Conservation (phyloP, 192 early-diverging fungal genomes). For the Dimargaris xerosporica region DNA sequence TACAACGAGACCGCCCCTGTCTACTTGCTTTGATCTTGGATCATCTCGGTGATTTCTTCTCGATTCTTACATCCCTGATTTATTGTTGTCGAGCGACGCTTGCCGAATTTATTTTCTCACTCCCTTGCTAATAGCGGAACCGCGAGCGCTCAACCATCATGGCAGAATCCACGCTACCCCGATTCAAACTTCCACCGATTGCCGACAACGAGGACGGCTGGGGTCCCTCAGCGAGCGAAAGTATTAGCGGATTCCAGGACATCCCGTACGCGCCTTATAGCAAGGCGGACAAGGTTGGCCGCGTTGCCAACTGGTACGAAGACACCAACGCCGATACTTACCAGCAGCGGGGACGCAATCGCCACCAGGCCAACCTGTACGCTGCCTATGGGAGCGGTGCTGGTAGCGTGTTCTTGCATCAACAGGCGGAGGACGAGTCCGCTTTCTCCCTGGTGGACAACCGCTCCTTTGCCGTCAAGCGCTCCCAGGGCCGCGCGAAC, state of each 20-base stretch:
- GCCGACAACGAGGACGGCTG: constrained; percentile 74
- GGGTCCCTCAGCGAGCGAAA: constrained; percentile 59
- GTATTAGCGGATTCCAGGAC: constrained; percentile 47
- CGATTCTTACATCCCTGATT: no score
- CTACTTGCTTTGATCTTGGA: no score
- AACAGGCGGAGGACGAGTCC: constrained; percentile 79
- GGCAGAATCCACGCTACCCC: constrained; percentile 10
- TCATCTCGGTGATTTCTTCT: no score
- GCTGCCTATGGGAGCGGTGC: constrained; percentile 76
- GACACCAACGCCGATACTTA: constrained; percentile 35
- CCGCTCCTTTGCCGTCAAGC: constrained; percentile 49
- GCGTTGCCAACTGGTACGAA: constrained; percentile 88
- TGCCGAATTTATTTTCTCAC: no score
- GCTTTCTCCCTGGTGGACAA: constrained; percentile 89
- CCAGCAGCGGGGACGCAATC: constrained; percentile 19
- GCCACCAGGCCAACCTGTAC: constrained; percentile 34
- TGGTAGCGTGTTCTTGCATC: constrained; percentile 75
- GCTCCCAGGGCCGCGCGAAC: constrained; percentile 31
- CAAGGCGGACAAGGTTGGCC: constrained; percentile 88
- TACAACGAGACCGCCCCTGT: no score
- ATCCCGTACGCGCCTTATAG: constrained; percentile 93
- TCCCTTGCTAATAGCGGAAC: no score
- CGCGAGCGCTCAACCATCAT: no score
- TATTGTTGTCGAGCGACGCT: no score
- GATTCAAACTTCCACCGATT: constrained; percentile 64